Base-by-base conservation (phyloP, 371 early-diverging fungal species). In the Mortierella sp. region DNA sequence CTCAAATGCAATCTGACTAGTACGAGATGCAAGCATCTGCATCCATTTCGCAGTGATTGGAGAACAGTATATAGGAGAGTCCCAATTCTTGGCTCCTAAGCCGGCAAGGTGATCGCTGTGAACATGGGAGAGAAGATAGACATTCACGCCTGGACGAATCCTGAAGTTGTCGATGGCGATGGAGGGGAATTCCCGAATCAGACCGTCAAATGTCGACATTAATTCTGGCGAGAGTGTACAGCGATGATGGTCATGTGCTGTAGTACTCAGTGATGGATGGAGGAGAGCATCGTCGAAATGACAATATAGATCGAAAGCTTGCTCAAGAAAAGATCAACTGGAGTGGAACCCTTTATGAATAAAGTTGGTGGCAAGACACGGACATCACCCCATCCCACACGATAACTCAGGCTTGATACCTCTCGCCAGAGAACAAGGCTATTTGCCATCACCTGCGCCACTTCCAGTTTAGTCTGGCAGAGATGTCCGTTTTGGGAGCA, bases 141-240 rank as follows among this genome's bases (percentile, higher is more conserved):
- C 66, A 11, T 68, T 67, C 25, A 77, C 71, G 11, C 76, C 74
- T 1, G 63, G 48, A n/a, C 77, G 70, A 7, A 44, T 25, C 23
- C 29, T 63, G 60, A 85, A 85, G 30, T 80, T 71, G 58, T 85
- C 85, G 67, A 85, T 84, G 18, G 77, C 68, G 6, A 85, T 67
- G 21, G 67, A 52, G 4, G 85, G 85, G 68, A 84, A 85, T 61
- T 85, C 85, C 23, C 81, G 76, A 50, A 85, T 80, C 57, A 74
- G 75, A 5, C 85, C 85, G 46, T 85, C 82, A 70, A 83, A 84
- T 18, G 82, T 82, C 26, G 75, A 82, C 83, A 84, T 84, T 72
- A 19, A 53, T 53, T 26, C 16, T 26, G 21, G 1, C 53, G 11
- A 26, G 21, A 52, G 21, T 18, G 53, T 19, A 23, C 26, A 4